Conservation (phyloP, 78 protist species). For the Dictyostelium intermedium region DNA sequence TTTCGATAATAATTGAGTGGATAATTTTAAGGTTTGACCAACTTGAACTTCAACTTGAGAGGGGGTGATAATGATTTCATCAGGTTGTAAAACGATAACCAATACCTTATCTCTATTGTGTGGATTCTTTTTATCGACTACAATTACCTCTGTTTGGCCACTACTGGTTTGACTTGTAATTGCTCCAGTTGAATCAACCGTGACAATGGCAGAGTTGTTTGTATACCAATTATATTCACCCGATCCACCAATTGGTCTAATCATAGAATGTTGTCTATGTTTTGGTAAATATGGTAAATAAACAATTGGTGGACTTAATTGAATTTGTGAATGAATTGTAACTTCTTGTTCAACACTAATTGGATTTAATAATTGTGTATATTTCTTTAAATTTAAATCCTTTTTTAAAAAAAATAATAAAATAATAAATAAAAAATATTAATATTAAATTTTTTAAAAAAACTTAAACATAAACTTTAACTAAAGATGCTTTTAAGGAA, state of each 20-base stretch:
- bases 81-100: slow-evolving; percentile 22
- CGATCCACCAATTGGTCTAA: slow-evolving; percentile 38
- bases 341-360: slow-evolving; percentile 58
- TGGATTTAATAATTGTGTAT: slow-evolving; percentile 32
- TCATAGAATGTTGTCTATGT: background rate
- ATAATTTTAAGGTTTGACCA: slow-evolving; percentile 14
- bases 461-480: slow-evolving; percentile 31
- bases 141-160: slow-evolving; percentile 33
- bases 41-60: slow-evolving; percentile 57
- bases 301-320: slow-evolving; percentile 27
- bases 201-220: slow-evolving; percentile 16
- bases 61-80: slow-evolving; percentile 14
- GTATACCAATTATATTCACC: slow-evolving; percentile 56
- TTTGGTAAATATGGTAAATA: slow-evolving; percentile 39
- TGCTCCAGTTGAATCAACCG: slow-evolving; percentile 27
- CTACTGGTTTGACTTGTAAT: background rate
- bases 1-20: slow-evolving; percentile 1
- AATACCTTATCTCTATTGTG: slow-evolving; percentile 34
- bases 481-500: background rate
- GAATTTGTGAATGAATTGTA: slow-evolving; percentile 32
- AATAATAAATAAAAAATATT: background rate
- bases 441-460: background rate
- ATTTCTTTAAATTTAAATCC: slow-evolving; percentile 23
- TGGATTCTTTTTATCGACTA: slow-evolving; percentile 70
- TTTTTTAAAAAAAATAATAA: background rate